Conservation (phyloP, 768 basidiomycete genomes). For the Podaxis pistillaris region DNA sequence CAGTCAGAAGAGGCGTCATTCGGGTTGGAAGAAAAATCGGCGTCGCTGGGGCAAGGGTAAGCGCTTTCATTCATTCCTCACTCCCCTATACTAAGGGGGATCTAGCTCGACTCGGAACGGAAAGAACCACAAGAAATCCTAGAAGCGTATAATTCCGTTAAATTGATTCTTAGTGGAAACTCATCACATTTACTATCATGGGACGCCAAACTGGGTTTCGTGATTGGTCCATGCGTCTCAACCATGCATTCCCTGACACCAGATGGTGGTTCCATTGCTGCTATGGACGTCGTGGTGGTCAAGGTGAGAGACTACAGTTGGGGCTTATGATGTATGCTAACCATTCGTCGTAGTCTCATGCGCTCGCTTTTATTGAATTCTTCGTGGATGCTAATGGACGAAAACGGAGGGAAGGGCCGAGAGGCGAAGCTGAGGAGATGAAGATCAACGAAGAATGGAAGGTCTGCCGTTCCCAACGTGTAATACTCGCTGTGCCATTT, state of each 20-base stretch:
- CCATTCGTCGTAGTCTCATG: slow-evolving; percentile 48
- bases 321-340: neutral
- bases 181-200: slow-evolving; percentile 84
- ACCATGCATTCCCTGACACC: slow-evolving; percentile 75
- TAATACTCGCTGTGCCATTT: neutral
- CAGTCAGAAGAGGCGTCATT: slow-evolving; percentile 63
- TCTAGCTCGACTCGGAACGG: slow-evolving; percentile 62
- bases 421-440: slow-evolving; percentile 69
- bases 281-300: slow-evolving; percentile 70
- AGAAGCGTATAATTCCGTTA: slow-evolving; percentile 69
- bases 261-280: slow-evolving; percentile 77
- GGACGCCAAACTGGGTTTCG: slow-evolving; percentile 87
- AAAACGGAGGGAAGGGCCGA: slow-evolving; percentile 55
- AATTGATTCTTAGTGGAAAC: slow-evolving; percentile 76
- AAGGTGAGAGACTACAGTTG: slow-evolving; percentile 41
- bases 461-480: slow-evolving; percentile 38
- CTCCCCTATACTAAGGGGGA: neutral
- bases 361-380: slow-evolving; percentile 80
- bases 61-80: slow-evolving; percentile 23
- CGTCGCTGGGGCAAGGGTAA: slow-evolving; percentile 75
- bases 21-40: slow-evolving; percentile 81
- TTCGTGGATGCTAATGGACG: slow-evolving; percentile 46
- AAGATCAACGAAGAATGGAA: slow-evolving; percentile 64
- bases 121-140: slow-evolving; percentile 83
- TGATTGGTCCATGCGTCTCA: slow-evolving; percentile 60